Conservation (phyloP, 169 alveolate species). For the Cryptosporidium ryanae region DNA sequence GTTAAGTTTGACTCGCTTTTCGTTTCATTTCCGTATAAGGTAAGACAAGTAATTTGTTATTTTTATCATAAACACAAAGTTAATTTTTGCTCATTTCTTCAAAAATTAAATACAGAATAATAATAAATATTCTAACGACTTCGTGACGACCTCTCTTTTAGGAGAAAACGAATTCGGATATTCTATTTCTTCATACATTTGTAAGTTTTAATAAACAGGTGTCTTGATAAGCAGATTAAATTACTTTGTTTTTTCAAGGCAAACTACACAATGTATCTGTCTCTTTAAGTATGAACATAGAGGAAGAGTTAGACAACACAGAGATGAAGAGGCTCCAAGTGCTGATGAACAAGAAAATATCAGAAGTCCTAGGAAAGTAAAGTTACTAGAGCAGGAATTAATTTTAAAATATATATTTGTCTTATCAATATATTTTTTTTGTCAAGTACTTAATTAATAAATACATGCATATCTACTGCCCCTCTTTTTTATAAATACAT, state of each 20-base stretch:
- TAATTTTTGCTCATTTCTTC: background rate
- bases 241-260: slow-evolving; percentile 14
- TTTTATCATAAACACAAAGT: background rate
- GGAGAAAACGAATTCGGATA: slow-evolving; percentile 38
- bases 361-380: background rate
- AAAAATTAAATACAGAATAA: background rate
- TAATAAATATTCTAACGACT: background rate
- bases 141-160: slow-evolving; percentile 33
- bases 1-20: background rate
- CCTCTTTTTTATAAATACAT: too few species aligned
- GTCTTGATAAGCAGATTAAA: background rate
- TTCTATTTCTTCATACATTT: slow-evolving; percentile 47
- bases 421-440: background rate
- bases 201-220: slow-evolving; percentile 7
- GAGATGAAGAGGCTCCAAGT: slow-evolving; percentile 9
- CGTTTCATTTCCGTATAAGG: background rate
- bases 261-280: slow-evolving; percentile 6
- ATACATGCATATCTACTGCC: too few species aligned
- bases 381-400: background rate
- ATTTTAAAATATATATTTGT: background rate
- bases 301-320: background rate
- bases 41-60: too few species aligned
- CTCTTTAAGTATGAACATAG: slow-evolving; percentile 15
- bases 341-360: slow-evolving; percentile 4
- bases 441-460: too few species aligned